Evolutionary conservation across 2,329 filamentous ascomycete species (phyloP), one percentile per base, ranked within the genome.

Genomic region (Phyllosticta citrichinensis): DNA sequence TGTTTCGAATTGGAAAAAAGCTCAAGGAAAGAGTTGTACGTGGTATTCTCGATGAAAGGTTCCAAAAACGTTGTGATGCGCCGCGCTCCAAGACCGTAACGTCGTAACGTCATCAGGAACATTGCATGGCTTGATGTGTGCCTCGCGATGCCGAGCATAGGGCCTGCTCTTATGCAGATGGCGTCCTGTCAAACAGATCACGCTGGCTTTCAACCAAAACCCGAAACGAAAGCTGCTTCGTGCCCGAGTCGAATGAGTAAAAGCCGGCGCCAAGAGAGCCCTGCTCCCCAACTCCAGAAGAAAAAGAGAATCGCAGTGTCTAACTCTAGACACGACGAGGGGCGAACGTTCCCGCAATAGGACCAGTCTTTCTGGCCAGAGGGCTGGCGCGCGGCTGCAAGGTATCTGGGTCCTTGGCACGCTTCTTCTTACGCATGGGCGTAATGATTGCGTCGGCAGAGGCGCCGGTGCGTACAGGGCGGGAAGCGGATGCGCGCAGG

Each of bases 391-490:
- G 59, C 14, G 54, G 47, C 52, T 24, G 20, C 14, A 27, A 10
- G n/a, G 52, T 50, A n/a, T 30, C 59, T 17, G 55, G 14, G 9
- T 50, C 55, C 35, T 24, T 50, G 17, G 50, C 40, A n/a, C 20
- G 53, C 19, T 55, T 62, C 56, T 71, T 70, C 63, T 73, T 75
- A 30, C 73, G 70, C 25, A 74, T 66, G 30, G 73, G 73, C 17
- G 73, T 73, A 55, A 75, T 75, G 35, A 74, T 62, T n/a, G 71
- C 66, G 56, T 75, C 73, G 6, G 72, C 73, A 5, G 72, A 74
- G 62, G 71, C 70, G 55, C 73, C 73, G 24, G 71, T 73, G 40
- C 71, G 70, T 30, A 75, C 67, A 10, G 72, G 71, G 52, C 69
- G 68, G 2, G 72, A 73, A 27, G 71, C 69, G 9, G 72, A 71